Conservation (phyloP, 495 filamentous ascomycete species). For the Durotheca rogersii region DNA sequence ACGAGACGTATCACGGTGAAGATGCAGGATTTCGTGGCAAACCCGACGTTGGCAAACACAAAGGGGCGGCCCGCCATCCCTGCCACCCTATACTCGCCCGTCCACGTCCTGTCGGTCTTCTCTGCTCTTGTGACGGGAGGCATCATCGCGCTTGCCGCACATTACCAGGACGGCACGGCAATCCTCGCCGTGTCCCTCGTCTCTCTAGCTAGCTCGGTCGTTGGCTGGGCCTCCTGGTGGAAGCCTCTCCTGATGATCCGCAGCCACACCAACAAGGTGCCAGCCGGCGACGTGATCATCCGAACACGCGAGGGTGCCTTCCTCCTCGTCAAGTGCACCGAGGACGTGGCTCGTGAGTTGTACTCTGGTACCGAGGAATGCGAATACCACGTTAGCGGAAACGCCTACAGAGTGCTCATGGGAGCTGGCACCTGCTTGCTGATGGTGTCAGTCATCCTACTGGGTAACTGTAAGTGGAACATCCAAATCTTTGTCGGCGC, state of each 20-base stretch:
- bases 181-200: slow-evolving; percentile 50
- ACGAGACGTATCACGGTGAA: slow-evolving; percentile 35
- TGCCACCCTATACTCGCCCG: slow-evolving; percentile 45
- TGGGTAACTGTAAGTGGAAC: slow-evolving; percentile 62
- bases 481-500: slow-evolving; percentile 59
- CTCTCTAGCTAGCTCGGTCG: slow-evolving; percentile 48
- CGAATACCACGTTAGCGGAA: slow-evolving; percentile 49
- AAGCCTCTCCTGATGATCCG: slow-evolving; percentile 52
- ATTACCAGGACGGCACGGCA: slow-evolving; percentile 55
- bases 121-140: slow-evolving; percentile 53
- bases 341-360: slow-evolving; percentile 64
- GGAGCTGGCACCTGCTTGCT: slow-evolving; percentile 59
- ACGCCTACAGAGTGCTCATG: slow-evolving; percentile 52
- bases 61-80: slow-evolving; percentile 47
- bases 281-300: slow-evolving; percentile 61
- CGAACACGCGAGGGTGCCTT: slow-evolving; percentile 62
- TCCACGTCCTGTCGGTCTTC: slow-evolving; percentile 53
- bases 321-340: slow-evolving; percentile 59
- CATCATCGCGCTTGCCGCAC: slow-evolving; percentile 39
- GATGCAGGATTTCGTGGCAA: slow-evolving; percentile 38
- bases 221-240: slow-evolving; percentile 59
- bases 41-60: slow-evolving; percentile 37
- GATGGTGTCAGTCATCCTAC: slow-evolving; percentile 60
- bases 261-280: slow-evolving; percentile 49
- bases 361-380: slow-evolving; percentile 62